A percentile compares a stretch with the other conserved stretches of the same genome.
Conservation (phyloP, 805 yeast genomes). For the Hermanozyma aechmeae region DNA sequence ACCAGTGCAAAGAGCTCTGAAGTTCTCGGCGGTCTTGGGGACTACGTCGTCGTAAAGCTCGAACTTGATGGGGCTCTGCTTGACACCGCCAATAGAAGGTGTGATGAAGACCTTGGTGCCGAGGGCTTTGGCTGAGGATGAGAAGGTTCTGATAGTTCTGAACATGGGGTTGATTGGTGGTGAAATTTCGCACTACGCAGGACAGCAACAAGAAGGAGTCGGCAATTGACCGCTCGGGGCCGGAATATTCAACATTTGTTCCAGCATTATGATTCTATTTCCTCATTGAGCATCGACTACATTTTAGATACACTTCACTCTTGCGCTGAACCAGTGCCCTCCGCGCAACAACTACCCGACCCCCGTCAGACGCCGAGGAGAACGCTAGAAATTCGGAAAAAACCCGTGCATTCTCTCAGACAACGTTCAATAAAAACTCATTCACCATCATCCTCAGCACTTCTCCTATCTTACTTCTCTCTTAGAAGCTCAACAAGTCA, state of each 20-base stretch:
- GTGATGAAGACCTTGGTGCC: slow-evolving; percentile 52
- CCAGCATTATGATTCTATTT: neutral
- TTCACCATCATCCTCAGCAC: no score
- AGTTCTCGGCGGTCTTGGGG: slow-evolving; percentile 11
- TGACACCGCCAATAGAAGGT: slow-evolving; percentile 34
- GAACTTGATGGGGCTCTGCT: slow-evolving; percentile 12
- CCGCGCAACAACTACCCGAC: no score
- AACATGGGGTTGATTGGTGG: no score
- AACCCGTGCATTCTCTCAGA: no score
- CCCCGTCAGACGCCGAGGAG: no score
- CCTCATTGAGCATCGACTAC: neutral
- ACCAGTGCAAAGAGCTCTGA: slow-evolving; percentile 11
- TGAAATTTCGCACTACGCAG: no score
- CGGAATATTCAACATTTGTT: neutral
- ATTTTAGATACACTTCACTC: neutral
- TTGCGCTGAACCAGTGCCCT: no score
- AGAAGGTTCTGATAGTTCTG: slow-evolving; percentile 37
- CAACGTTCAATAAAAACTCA: no score
- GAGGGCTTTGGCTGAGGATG: slow-evolving; percentile 34
- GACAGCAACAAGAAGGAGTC: no score
- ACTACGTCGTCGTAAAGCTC: slow-evolving; percentile 11
- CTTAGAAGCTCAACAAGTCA: slow-evolving; percentile 40
- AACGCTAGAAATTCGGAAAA: no score
- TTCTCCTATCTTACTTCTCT: neutral
- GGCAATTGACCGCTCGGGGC: no score